Percentiles rank a stretch among this genome's conserved stretches.
Conservation (phyloP, 2,329 filamentous ascomycete genomes). For the Beauveria varroae region DNA sequence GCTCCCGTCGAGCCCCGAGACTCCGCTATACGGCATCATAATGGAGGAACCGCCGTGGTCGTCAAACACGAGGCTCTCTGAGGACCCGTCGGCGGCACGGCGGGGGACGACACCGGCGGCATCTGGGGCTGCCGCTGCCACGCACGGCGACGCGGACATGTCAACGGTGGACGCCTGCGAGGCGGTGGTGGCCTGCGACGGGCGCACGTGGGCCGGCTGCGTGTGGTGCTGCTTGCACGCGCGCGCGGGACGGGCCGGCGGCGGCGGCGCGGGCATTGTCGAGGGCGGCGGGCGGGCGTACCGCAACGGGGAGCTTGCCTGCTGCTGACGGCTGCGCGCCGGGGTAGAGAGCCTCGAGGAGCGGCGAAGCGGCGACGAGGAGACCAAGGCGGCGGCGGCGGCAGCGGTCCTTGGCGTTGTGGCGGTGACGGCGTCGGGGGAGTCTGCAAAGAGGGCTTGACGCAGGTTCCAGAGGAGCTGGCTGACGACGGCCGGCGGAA, state of each 20-base stretch:
- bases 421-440: neutral
- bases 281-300: constrained; percentile 13
- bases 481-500: constrained; percentile 50
- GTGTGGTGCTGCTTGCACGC: neutral
- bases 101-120: neutral
- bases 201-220: constrained; percentile 14
- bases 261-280: constrained; percentile 15
- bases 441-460: constrained; percentile 37
- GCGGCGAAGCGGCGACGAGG: constrained; percentile 3
- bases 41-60: constrained; percentile 18
- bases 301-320: constrained; percentile 11
- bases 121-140: neutral
- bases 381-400: constrained; percentile 9
- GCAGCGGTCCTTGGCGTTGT: neutral
- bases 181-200: constrained; percentile 31
- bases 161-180: constrained; percentile 25
- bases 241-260: neutral
- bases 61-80: constrained; percentile 17
- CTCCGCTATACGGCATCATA: constrained; percentile 4
- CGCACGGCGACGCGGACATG: neutral
- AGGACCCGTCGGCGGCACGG: neutral
- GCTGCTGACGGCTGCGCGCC: neutral
- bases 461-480: constrained; percentile 51
- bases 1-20: neutral
- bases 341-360: neutral